Evolutionary conservation across 2,329 filamentous ascomycete species (phyloP).

Genomic region (Aspergillus puulaauensis): DNA sequence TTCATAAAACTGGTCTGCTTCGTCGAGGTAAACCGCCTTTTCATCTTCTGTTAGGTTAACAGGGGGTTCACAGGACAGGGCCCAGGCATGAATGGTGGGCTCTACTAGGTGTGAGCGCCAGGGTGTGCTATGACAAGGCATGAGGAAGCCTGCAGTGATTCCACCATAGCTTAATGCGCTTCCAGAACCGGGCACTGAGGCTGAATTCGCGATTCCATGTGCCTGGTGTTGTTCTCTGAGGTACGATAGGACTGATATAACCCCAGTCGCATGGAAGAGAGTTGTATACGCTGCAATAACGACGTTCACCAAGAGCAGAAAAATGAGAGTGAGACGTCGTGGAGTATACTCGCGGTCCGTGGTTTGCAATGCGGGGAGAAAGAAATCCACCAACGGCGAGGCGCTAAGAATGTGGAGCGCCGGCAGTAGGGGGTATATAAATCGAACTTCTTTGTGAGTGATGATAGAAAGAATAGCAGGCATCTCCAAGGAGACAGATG

Average conservation of each 20-base stretch:
- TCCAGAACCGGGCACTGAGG: neutral
- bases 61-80: conserved; percentile 87
- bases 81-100: conserved; percentile 73
- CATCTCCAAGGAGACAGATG: conserved; percentile 60
- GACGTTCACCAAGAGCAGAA: conserved; percentile 65
- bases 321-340: conserved; percentile 54
- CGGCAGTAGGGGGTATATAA: conserved; percentile 89
- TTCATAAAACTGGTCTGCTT: conserved; percentile 87
- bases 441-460: conserved; percentile 94
- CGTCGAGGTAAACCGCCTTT: conserved; percentile 73
- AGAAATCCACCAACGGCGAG: conserved; percentile 64
- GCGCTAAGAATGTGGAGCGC: conserved; percentile 80
- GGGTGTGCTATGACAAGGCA: conserved; percentile 93
- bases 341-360: conserved; percentile 39
- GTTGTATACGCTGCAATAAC: conserved; percentile 72
- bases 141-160: conserved; percentile 73
- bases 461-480: conserved; percentile 69
- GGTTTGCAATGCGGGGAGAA: conserved; percentile 48
- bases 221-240: conserved; percentile 72
- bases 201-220: conserved; percentile 26
- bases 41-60: conserved; percentile 62
- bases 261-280: conserved; percentile 75
- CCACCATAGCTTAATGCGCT: conserved; percentile 17
- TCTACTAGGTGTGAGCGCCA: conserved; percentile 88
- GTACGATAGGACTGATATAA: conserved; percentile 71